Conservation (phyloP, 2,329 filamentous ascomycete species). For the Penicillium sp. region DNA sequence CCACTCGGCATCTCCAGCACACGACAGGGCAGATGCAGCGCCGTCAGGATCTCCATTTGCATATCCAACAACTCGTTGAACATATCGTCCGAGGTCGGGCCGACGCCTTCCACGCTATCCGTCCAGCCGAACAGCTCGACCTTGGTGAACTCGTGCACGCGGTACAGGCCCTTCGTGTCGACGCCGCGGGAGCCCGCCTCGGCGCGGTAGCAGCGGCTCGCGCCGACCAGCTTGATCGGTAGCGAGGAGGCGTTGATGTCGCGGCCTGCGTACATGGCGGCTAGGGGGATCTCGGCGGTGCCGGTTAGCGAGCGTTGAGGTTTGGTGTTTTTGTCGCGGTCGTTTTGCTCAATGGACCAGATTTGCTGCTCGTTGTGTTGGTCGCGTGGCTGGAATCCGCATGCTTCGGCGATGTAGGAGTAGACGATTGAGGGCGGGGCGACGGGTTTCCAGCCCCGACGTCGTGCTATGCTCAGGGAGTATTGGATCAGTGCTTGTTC, state of each 20-base stretch:
- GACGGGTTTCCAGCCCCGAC: conserved; percentile 73
- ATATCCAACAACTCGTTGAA: conserved; percentile 85
- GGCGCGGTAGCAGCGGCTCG: conserved; percentile 90
- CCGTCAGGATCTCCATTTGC: conserved; percentile 76
- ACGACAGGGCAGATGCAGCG: conserved; percentile 77
- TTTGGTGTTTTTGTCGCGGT: conserved; percentile 58
- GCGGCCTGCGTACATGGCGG: conserved; percentile 78
- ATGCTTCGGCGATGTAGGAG: conserved; percentile 82
- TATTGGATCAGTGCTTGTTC: conserved; percentile 92
- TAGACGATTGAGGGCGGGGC: conserved; percentile 89
- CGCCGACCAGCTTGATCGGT: conserved; percentile 75
- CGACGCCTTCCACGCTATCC: conserved; percentile 48
- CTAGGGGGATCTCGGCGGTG: conserved; percentile 92
- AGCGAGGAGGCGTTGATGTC: conserved; percentile 64
- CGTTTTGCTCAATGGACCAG: conserved; percentile 70
- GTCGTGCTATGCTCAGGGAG: conserved; percentile 69
- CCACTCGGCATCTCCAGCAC: conserved; percentile 87
- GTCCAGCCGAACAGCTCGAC: conserved; percentile 98
- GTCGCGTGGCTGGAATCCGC: conserved; percentile 92
- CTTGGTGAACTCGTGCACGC: conserved; percentile 98
- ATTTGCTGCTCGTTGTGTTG: conserved; percentile 88
- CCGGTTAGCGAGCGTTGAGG: conserved; percentile 75
- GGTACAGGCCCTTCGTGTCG: conserved; percentile 90
- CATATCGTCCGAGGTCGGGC: conserved; percentile 43
- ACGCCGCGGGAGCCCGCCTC: conserved; percentile 88